Percentiles rank a stretch among this genome's conserved stretches.
phyloP scores from a whole-genome alignment of 371 early-diverging fungal genomes.

The Ecytonucleospora hepatopenaei region DNA sequence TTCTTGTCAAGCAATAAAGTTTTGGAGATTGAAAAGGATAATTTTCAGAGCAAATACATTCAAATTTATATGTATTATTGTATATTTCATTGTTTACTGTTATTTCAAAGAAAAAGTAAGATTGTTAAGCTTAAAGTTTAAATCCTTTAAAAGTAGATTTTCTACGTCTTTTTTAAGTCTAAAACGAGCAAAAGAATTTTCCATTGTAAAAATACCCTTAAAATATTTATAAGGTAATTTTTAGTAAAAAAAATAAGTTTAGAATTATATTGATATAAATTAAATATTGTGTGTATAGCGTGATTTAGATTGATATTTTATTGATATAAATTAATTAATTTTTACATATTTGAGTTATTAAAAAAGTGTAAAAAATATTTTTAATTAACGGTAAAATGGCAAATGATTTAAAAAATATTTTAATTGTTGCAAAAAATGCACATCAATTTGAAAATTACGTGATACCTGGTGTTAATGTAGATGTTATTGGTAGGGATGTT shows the following conservation, averaged over 20 bases:
- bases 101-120: neutral
- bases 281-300: neutral
- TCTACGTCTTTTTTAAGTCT: neutral
- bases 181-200: neutral
- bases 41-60: slow-evolving; percentile 16
- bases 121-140: neutral
- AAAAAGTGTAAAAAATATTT: neutral
- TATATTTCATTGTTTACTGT: neutral
- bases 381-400: neutral
- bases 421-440: neutral
- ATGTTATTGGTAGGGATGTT: neutral
- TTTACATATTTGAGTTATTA: neutral
- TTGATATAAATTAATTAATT: neutral
- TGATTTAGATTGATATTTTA: neutral
- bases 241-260: too few relatives aligned
- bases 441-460: neutral
- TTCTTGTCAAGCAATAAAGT: slow-evolving; percentile 29
- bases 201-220: too few relatives aligned
- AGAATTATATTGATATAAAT: neutral
- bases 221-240: too few relatives aligned
- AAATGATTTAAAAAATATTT: neutral
- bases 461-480: neutral
- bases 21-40: slow-evolving; percentile 56
- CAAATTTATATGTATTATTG: slow-evolving; percentile 20
- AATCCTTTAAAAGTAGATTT: neutral